Evolutionary conservation across 139 green algal species (phyloP).

Genomic region (Picochlorum sp.): DNA sequence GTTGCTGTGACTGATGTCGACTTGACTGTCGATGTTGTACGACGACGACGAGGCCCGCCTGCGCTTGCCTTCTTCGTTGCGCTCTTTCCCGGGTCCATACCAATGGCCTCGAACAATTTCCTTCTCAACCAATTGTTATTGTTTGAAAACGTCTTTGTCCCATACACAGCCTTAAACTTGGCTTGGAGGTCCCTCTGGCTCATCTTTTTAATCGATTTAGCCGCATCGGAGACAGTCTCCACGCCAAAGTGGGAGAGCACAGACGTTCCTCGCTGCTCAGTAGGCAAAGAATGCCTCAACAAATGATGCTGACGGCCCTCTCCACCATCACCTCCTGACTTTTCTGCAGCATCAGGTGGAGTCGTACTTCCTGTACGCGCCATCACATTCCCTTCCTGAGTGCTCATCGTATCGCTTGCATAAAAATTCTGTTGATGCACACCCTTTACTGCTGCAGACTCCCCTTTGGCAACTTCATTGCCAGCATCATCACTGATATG

Average conservation of each 20-base stretch:
- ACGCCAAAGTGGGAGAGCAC: constrained; percentile 23
- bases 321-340: neutral
- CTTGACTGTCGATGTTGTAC: neutral
- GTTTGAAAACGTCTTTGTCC: constrained; percentile 25
- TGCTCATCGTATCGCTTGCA: too few species aligned
- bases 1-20: too few species aligned
- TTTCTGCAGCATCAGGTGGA: too few species aligned
- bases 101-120: constrained; percentile 36
- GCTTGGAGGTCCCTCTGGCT: constrained; percentile 33
- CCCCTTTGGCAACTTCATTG: too few species aligned
- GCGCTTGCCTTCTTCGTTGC: constrained; percentile 20
- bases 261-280: constrained; percentile 10
- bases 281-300: constrained; percentile 13
- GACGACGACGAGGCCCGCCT: constrained; percentile 2
- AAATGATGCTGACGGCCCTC: constrained; percentile 7
- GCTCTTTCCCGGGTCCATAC: constrained; percentile 24
- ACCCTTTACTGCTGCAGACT: too few species aligned
- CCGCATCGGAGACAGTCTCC: constrained; percentile 17
- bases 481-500: too few species aligned
- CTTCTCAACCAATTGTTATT: constrained; percentile 40
- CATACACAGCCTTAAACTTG: constrained; percentile 28
- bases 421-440: too few species aligned
- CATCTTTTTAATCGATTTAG: constrained; percentile 31
- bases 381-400: too few species aligned
- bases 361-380: too few species aligned